phyloP scores from a whole-genome alignment of 768 basidiomycete species.

The Phanerochaete carnosa region DNA sequence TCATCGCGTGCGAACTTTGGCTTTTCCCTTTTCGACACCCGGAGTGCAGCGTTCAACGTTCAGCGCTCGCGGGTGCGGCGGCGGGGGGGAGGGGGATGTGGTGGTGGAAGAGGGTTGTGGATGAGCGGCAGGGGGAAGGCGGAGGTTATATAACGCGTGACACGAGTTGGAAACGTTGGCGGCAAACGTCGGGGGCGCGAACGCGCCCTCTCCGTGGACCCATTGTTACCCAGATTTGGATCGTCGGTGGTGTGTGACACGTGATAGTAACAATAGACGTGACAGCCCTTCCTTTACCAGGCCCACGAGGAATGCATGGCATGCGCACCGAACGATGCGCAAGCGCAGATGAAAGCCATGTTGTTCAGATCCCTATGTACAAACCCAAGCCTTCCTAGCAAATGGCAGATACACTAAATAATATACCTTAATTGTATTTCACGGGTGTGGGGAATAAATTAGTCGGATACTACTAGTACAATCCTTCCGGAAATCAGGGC shows the following conservation, averaged over 20 bases:
- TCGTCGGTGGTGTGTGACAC: neutral
- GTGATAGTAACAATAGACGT: neutral
- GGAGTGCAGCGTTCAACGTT: neutral
- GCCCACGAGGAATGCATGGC: neutral
- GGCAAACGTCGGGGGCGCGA: neutral
- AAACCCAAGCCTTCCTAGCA: no score
- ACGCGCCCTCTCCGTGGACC: neutral
- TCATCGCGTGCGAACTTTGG: neutral
- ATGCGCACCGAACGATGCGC: neutral
- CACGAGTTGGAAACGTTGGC: conserved; percentile 5
- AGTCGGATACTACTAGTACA: no score
- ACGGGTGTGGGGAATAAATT: no score
- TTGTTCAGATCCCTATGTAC: no score
- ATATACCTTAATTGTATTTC: no score
- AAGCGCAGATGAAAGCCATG: no score
- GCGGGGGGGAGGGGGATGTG: neutral
- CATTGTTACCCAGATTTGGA: conserved; percentile 5
- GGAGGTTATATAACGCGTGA: neutral
- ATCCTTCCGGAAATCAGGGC: no score
- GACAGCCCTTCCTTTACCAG: neutral
- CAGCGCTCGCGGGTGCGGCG: neutral
- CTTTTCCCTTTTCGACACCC: neutral
- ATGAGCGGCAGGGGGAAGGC: neutral
- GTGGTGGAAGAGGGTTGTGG: neutral
- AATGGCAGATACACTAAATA: no score